phyloP scores from a whole-genome alignment of 1,284 basidiomycete genomes.

The Cystobasidium sp. region DNA sequence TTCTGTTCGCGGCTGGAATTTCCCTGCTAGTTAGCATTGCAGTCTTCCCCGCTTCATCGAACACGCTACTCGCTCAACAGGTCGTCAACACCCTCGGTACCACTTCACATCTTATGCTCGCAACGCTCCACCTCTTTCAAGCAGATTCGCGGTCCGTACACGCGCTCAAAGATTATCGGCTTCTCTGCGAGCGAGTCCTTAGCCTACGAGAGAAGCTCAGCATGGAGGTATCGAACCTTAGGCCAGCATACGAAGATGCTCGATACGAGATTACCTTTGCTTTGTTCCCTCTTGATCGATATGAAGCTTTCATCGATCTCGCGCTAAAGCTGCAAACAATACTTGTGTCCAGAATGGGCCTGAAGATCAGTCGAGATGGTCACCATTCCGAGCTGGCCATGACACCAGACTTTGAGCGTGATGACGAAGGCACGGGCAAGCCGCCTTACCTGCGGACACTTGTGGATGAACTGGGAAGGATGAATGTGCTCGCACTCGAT shows the following conservation, averaged over 20 bases:
- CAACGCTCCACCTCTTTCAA: slow-evolving; percentile 38
- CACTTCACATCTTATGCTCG: slow-evolving; percentile 26
- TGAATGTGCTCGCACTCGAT: slow-evolving; percentile 19
- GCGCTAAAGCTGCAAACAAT: slow-evolving; percentile 13
- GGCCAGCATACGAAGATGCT: slow-evolving; percentile 31
- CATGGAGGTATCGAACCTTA: slow-evolving; percentile 5
- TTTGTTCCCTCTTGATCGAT: slow-evolving; percentile 12
- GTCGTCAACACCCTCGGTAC: slow-evolving; percentile 3
- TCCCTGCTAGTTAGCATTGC: slow-evolving; percentile 21
- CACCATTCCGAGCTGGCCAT: not conserved
- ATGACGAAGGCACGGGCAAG: not conserved
- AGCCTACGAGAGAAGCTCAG: slow-evolving; percentile 4
- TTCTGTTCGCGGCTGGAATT: slow-evolving; percentile 34
- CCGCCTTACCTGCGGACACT: slow-evolving; percentile 12
- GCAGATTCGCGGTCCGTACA: not conserved
- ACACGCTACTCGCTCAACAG: slow-evolving; percentile 1
- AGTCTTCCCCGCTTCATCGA: slow-evolving; percentile 23
- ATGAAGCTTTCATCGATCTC: slow-evolving; percentile 22
- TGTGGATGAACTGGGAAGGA: slow-evolving; percentile 29
- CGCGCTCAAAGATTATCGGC: slow-evolving; percentile 1
- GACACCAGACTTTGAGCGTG: not conserved
- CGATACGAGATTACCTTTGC: slow-evolving; percentile 30
- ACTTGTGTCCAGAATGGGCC: slow-evolving; percentile 19
- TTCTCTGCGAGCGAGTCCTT: slow-evolving; percentile 9
- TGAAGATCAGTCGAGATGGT: not conserved